Evolutionary conservation across 495 filamentous ascomycete species (phyloP).

Genomic region (Neurospora terricola): DNA sequence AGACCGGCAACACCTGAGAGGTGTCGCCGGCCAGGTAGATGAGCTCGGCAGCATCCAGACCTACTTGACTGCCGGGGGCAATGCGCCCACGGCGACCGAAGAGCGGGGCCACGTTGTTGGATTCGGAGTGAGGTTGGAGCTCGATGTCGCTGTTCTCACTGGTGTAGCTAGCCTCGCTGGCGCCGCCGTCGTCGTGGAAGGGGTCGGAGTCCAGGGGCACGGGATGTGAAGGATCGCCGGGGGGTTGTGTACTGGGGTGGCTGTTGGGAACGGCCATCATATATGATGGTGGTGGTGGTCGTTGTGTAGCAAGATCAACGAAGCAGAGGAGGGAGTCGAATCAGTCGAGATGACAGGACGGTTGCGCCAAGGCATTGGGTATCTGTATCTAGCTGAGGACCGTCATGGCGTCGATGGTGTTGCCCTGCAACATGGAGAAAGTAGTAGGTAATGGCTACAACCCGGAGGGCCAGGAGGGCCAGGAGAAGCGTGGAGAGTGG

Average conservation of each 20-base stretch:
- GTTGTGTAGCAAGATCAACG: neutral
- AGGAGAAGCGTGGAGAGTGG: neutral
- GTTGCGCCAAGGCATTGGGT: neutral
- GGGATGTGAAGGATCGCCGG: neutral
- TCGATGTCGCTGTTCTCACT: constrained; percentile 9
- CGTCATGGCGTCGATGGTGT: neutral
- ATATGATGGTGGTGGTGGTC: neutral
- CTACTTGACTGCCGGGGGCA: constrained; percentile 1
- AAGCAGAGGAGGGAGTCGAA: neutral
- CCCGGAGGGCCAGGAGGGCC: neutral
- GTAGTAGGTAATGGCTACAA: neutral
- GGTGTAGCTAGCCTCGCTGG: neutral
- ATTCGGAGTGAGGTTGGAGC: constrained; percentile 15
- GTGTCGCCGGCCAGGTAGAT: constrained; percentile 1
- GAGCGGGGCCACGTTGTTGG: constrained; percentile 13
- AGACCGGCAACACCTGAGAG: constrained; percentile 24
- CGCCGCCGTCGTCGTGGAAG: neutral
- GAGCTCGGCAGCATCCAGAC: constrained; percentile 2
- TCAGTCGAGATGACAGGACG: neutral
- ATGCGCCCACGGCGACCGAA: constrained; percentile 8
- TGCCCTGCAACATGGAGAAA: neutral
- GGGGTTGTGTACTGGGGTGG: neutral
- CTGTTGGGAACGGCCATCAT: neutral
- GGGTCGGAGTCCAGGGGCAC: neutral
- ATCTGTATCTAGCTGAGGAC: neutral